A percentile compares a stretch with the other conserved stretches of the same genome.
Evolutionary conservation across 805 yeast species (phyloP).

Genomic region (Torulaspora quercuum): DNA sequence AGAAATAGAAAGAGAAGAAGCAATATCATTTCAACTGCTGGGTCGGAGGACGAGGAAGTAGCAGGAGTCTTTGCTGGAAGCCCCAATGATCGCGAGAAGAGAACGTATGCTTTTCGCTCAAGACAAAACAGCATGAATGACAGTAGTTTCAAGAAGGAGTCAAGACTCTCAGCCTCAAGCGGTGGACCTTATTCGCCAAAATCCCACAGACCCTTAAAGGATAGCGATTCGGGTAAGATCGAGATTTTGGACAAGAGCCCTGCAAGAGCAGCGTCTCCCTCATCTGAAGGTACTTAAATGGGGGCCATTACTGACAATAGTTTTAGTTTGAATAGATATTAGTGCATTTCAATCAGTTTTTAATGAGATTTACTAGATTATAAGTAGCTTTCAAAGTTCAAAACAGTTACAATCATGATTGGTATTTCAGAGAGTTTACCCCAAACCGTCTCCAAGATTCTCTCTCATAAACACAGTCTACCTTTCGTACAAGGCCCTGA

Average conservation of each 20-base stretch:
- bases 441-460: slow-evolving; percentile 34
- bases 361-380: background rate
- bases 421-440: slow-evolving; percentile 27
- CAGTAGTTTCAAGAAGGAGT: slow-evolving; percentile 4
- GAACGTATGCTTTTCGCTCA: slow-evolving; percentile 4
- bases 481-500: slow-evolving; percentile 21
- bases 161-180: slow-evolving; percentile 9
- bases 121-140: slow-evolving; percentile 11
- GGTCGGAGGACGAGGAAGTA: slow-evolving; percentile 17
- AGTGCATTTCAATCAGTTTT: background rate
- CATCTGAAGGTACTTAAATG: slow-evolving; percentile 4
- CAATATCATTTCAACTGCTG: slow-evolving; percentile 8
- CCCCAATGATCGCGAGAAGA: slow-evolving; percentile 9
- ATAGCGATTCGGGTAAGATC: slow-evolving; percentile 4
- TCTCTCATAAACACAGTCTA: slow-evolving; percentile 32
- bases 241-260: slow-evolving; percentile 7
- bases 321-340: slow-evolving; percentile 2
- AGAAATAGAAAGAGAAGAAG: slow-evolving; percentile 5
- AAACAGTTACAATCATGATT: slow-evolving; percentile 6
- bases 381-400: slow-evolving; percentile 2
- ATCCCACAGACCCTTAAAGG: slow-evolving; percentile 6
- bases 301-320: too few species aligned
- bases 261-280: slow-evolving; percentile 4
- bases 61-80: slow-evolving; percentile 9
- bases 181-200: slow-evolving; percentile 13